Evolutionary conservation across 2,329 filamentous ascomycete genomes (phyloP), one percentile per base, ranked within the genome.

Genomic region (Stagonosporopsis rhizophila): DNA sequence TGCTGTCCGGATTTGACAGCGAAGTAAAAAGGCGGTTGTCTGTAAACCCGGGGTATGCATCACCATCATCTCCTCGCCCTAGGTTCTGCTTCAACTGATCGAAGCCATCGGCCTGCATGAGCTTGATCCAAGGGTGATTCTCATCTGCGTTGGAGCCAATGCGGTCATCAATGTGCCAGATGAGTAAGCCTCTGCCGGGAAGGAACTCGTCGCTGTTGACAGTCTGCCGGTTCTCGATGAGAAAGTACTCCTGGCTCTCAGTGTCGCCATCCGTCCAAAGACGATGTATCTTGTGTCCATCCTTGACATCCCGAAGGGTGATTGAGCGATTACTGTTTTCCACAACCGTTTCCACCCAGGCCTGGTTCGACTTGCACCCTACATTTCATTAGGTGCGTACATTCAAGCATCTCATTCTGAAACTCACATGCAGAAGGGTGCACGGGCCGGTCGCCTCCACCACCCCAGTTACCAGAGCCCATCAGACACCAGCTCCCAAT

Each of bases 341-440:
- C 3, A 38, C 45, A 2, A 60, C 38, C 2, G 47, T 58, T 15
- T 64, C 61, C 39, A 69, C 57, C 67, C 67, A 68, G 11, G 44
- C 54, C 44, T 68, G 66, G 17, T 54, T 66, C 9, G n/a, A n/a
- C n/a, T n/a, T n/a, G n/a, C n/a, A n/a, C n/a, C n/a, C n/a, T n/a
- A n/a, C n/a, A n/a, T 3, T 17, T 14, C n/a, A 20, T 60, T 8
- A 58, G 49, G 22, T 38, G 0, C 15, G 11, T 20, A 4, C 30
- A 8, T n/a, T 22, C 23, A 12, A 9, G 28, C 25, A 30, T 19
- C n/a, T 9, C 2, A 38, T 17, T 8, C 20, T 14, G 14, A 4
- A 28, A 49, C 63, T 50, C 52, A 68, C 61, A 70, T n/a, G 66
- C 65, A 23, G 65, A 69, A 34, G 67, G 67, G 44, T 69, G 66